Conservation (phyloP, 306 rosid genomes). For the Trifolium pratense region DNA sequence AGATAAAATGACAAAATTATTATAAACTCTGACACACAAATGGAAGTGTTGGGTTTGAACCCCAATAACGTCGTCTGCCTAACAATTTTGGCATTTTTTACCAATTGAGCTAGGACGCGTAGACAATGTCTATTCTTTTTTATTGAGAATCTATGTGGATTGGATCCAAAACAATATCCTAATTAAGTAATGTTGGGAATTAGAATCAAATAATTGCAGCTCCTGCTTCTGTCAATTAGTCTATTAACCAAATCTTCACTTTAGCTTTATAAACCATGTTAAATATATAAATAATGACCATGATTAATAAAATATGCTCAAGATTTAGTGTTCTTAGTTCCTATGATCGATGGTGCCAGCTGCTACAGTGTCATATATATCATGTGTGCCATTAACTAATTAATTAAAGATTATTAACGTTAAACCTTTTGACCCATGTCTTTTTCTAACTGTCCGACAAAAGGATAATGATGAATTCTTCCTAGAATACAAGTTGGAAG, state of each 20-base stretch:
- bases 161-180: too few species aligned
- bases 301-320: conserved; percentile 36
- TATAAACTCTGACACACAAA: too few species aligned
- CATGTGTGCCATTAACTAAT: neutral
- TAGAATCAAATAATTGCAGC: conserved; percentile 10
- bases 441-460: conserved; percentile 45
- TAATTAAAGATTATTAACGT: conserved; percentile 9
- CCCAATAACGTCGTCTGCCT: too few species aligned
- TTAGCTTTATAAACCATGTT: conserved; percentile 24
- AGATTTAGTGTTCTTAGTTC: conserved; percentile 34
- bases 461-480: conserved; percentile 37
- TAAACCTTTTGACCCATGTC: conserved; percentile 38
- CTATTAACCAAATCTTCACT: conserved; percentile 42
- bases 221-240: conserved; percentile 38
- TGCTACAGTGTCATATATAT: conserved; percentile 18
- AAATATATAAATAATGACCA: neutral
- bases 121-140: too few species aligned
- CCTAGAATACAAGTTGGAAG: conserved; percentile 32
- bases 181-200: conserved; percentile 39
- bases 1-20: too few species aligned
- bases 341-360: conserved; percentile 36
- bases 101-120: too few species aligned
- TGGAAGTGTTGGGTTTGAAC: too few species aligned
- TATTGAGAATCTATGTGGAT: too few species aligned
- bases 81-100: too few species aligned